Base-by-base conservation (phyloP, 2,329 filamentous ascomycete genomes). In the Claviceps sorghi region DNA sequence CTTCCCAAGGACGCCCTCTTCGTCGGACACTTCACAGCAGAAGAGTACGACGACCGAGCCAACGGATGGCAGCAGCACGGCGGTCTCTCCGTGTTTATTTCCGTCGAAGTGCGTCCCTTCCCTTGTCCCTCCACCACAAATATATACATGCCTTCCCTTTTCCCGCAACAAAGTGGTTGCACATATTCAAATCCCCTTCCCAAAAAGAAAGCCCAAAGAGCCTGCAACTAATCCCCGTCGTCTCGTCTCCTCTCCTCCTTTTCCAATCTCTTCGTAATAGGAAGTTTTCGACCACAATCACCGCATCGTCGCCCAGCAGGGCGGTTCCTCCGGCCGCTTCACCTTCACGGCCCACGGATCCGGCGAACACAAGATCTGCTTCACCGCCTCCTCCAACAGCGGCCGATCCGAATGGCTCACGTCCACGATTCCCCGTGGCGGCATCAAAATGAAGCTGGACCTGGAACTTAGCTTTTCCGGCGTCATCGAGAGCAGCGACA, bases 211-310 rank as follows among this genome's bases (percentile, higher is more conserved):
- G n/a, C n/a, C n/a, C 26, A 26, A 30, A 30, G 10, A n/a, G 13
- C 34, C 13, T 38, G 36, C 17, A 22, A 48, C 30, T 44, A 19
- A 41, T 40, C 38, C 7, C 19, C 11, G n/a, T 19, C 22, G 7
- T 50, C 13, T 17, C 15, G 1, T 11, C n/a, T 19, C 22, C 8
- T 50, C 13, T 22, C 15, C 4, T 13, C 9, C 19, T 26, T n/a
- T 15, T 21, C 17, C 38, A 9, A 41, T 26, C 17, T 45, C 34
- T 40, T 51, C 38, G 1, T 21, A 29, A 53, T 55, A 85, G 79
- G 93, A 98, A 75, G 79, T 85, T 63, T 98, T 98, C 71, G 90
- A 97, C 78, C 91, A 94, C 70, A 85, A 97, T 75, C 93, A 98
- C 79, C 89, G 90, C 57, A 86, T 98, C 56, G 87, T 97, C 57